Base-by-base conservation (phyloP, 306 rosid genomes). In the Dalbergia cochinchinensis region DNA sequence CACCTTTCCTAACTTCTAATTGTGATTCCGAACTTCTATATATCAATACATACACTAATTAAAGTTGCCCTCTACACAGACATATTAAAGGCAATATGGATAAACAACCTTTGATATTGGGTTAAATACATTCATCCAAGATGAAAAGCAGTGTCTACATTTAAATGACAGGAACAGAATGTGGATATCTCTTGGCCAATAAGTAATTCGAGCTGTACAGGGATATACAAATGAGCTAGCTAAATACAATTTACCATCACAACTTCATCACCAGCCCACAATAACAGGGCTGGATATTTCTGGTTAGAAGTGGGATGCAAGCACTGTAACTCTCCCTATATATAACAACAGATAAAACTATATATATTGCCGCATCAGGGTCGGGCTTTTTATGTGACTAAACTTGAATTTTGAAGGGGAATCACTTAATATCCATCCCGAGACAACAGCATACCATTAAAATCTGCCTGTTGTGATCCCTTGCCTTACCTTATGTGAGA, bases 251-350 rank as follows among this genome's bases (percentile, higher is more conserved):
- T 86, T 80, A 90, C 87, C 85, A 85, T 79, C 87, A 82, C 88
- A 88, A 86, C 97, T 94, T 91, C 94, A 81, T 92, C 87, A 76
- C 91, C 94, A 87, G 85, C 92, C 93, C 61, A 85, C 88, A 86
- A 90, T 74, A 89, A 91, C 86, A 75, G 73, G 91, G 88, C 82
- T 69, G 90, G 94, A 76, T 77, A 65, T 84, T 87, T 86, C 80
- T 67, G 81, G 80, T 73, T 73, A 81, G 94, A 91, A 88, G 97
- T 76, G 92, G 97, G 97, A 92, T 82, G 97, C 86, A 73, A 81
- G 66, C 66, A 35, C 76, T 76, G 85, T 82, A 80, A 86, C 80
- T 83, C 82, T 77, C 57, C 14, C 15, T 50, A 13, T 4, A 87
- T 76, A 59, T 11, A 65, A 65, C 31, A 26, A 64, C 16, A 64